Evolutionary conservation across 2,329 filamentous ascomycete species (phyloP).

Genomic region (Metarhizium sp.): DNA sequence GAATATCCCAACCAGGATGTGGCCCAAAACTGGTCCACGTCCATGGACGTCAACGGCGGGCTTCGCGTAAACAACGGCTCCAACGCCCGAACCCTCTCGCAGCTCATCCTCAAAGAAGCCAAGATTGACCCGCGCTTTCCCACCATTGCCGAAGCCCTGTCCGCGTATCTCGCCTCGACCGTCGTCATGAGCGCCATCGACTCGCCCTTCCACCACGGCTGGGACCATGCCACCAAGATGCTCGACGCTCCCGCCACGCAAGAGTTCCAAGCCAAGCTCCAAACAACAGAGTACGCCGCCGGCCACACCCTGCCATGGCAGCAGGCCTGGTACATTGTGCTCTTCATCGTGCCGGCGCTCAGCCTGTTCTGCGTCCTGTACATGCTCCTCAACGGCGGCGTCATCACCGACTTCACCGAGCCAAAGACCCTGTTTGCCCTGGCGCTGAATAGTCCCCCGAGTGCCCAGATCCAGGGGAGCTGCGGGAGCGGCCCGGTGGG

Average conservation of each 20-base stretch:
- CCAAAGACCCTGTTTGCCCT: constrained; percentile 66
- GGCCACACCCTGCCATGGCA: constrained; percentile 54
- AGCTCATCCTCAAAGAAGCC: constrained; percentile 35
- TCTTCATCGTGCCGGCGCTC: constrained; percentile 55
- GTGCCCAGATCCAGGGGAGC: constrained; percentile 24
- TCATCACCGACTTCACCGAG: constrained; percentile 68
- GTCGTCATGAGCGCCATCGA: constrained; percentile 50
- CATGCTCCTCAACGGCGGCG: constrained; percentile 39
- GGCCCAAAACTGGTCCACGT: constrained; percentile 23
- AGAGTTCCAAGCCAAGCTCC: constrained; percentile 57
- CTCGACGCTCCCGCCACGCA: constrained; percentile 34
- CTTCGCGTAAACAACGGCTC: constrained; percentile 45
- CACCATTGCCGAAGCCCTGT: constrained; percentile 63
- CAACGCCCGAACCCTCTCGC: constrained; percentile 45
- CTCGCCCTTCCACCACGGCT: constrained; percentile 51
- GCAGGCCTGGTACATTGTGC: constrained; percentile 55
- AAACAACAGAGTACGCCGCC: constrained; percentile 61
- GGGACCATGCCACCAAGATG: constrained; percentile 31
- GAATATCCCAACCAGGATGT: too few relatives aligned
- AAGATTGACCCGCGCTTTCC: constrained; percentile 44
- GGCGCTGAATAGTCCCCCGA: constrained; percentile 50
- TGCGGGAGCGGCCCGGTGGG: constrained; percentile 28
- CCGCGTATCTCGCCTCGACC: constrained; percentile 59
- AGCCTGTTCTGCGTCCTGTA: constrained; percentile 59
- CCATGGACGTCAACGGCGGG: constrained; percentile 49